phyloP scores from a whole-genome alignment of 192 early-diverging fungal genomes.

The Gryganskiella cystojenkinii region DNA sequence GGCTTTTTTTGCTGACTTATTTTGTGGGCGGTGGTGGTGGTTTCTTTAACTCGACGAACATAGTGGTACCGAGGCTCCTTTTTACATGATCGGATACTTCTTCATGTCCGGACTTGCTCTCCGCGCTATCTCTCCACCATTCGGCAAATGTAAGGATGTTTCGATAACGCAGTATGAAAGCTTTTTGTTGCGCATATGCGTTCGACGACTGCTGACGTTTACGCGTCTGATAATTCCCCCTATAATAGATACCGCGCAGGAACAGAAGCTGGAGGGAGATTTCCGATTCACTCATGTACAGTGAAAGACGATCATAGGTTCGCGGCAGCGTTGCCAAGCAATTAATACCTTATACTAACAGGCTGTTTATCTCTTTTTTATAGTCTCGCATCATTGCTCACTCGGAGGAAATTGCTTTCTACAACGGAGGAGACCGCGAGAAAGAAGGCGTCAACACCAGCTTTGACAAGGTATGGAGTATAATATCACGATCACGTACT shows the following conservation, averaged over 20 bases:
- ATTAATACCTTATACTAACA: too few species aligned
- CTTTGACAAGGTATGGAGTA: slow-evolving; percentile 63
- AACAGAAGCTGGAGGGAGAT: slow-evolving; percentile 83
- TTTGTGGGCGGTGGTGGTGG: not conserved
- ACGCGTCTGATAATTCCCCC: not conserved
- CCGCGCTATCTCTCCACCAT: slow-evolving; percentile 80
- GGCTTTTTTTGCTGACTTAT: not conserved
- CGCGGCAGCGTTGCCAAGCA: too few species aligned
- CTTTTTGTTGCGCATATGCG: not conserved
- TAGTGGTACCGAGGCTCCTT: slow-evolving; percentile 63
- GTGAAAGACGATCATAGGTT: not conserved
- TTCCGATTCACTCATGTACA: slow-evolving; percentile 83
- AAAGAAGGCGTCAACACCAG: slow-evolving; percentile 71
- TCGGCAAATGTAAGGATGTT: slow-evolving; percentile 81
- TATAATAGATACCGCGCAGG: slow-evolving; percentile 72
- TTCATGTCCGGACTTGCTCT: slow-evolving; percentile 71
- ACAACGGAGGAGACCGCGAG: slow-evolving; percentile 75
- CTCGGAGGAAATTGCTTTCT: slow-evolving; percentile 87
- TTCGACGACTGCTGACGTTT: not conserved
- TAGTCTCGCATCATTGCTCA: slow-evolving; percentile 84
- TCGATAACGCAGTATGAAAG: too few species aligned
- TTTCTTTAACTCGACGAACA: not conserved
- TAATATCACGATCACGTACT: not conserved
- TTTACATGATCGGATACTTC: slow-evolving; percentile 71
- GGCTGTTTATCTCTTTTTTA: not conserved